Evolutionary conservation across 352 stramenopile genomes (phyloP).

Genomic region (Globisporangium abappressorium): DNA sequence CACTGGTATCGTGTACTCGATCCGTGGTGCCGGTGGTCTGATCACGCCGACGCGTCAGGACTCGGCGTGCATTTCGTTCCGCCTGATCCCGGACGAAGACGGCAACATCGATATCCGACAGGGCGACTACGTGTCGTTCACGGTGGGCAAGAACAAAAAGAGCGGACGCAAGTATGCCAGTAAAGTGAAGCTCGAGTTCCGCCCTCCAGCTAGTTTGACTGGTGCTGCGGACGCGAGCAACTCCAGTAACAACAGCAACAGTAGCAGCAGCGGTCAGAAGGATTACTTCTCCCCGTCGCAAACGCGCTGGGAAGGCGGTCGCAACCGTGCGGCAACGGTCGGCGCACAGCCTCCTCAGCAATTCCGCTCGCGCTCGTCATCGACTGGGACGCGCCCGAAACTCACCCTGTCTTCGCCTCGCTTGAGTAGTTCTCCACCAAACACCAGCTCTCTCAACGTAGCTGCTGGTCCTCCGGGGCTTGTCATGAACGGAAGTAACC

Average conservation of each 20-base stretch:
- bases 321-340: conserved; percentile 52
- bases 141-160: conserved; percentile 89
- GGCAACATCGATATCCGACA: conserved; percentile 82
- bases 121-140: conserved; percentile 87
- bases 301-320: conserved; percentile 49
- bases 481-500: conserved; percentile 41
- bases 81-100: conserved; percentile 85
- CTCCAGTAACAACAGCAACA: conserved; percentile 10
- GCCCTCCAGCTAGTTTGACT: conserved; percentile 59
- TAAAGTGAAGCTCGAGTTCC: conserved; percentile 88
- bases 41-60: conserved; percentile 85
- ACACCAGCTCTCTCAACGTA: conserved; percentile 19
- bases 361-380: conserved; percentile 58
- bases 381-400: conserved; percentile 55
- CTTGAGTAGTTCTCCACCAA: conserved; percentile 46
- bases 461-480: conserved; percentile 38
- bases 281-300: conserved; percentile 54
- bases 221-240: conserved; percentile 20
- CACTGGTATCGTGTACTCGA: conserved; percentile 85
- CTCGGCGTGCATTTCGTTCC: conserved; percentile 84
- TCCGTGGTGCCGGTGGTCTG: conserved; percentile 75
- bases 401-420: conserved; percentile 61
- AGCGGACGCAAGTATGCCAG: conserved; percentile 85
- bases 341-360: conserved; percentile 34
- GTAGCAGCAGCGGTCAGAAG: conserved; percentile 42